phyloP scores from a whole-genome alignment of 306 rosid genomes.

The Cucurbita pepo region DNA sequence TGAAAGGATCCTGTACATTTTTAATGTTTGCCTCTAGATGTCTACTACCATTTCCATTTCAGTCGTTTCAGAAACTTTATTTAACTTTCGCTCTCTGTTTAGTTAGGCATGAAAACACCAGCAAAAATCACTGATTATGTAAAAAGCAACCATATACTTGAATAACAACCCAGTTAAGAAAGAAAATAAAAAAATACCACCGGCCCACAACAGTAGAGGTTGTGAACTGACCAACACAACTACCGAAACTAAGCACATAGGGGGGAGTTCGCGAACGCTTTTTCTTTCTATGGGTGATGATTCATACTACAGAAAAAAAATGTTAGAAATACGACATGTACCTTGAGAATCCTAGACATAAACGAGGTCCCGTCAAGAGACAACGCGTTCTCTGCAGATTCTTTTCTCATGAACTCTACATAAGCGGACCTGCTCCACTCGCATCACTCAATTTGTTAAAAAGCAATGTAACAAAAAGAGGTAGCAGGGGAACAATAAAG shows the following conservation, averaged over 20 bases:
- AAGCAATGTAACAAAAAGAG: background rate
- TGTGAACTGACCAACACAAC: no score
- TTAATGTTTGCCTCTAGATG: background rate
- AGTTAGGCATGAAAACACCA: background rate
- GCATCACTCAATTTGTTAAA: background rate
- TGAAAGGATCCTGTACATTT: background rate
- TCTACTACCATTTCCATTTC: background rate
- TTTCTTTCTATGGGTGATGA: background rate
- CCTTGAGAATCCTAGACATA: slow-evolving; percentile 94
- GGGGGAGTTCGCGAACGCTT: background rate
- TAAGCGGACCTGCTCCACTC: slow-evolving; percentile 62
- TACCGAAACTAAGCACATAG: no score
- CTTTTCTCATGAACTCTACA: slow-evolving; percentile 87
- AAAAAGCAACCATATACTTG: background rate
- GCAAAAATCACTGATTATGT: background rate
- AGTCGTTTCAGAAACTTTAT: background rate
- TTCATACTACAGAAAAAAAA: background rate
- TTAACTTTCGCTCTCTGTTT: background rate
- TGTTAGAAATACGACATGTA: slow-evolving; percentile 10
- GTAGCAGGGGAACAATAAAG: slow-evolving; percentile 4
- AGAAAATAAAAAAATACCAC: background rate
- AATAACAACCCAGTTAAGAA: background rate
- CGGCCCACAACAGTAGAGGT: background rate
- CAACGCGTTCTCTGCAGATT: slow-evolving; percentile 74
- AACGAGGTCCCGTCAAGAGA: slow-evolving; percentile 87